phyloP scores from a whole-genome alignment of 352 stramenopile genomes.

The Globisporangium spiculum region DNA sequence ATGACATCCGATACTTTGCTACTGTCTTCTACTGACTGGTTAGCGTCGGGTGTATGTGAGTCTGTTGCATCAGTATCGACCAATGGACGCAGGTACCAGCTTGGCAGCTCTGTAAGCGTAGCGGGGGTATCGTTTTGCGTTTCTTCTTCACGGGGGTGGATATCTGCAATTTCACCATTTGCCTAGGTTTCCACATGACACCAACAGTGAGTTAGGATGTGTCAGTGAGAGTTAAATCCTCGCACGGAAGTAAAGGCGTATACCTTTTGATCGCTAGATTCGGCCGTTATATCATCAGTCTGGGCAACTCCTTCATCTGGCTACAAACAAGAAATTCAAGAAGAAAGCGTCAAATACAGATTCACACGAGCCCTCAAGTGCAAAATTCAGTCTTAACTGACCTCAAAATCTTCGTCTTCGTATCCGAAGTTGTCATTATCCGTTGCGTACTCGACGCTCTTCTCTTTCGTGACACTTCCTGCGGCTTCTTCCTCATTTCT shows the following conservation, averaged over 20 bases:
- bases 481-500: constrained; percentile 11
- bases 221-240: not conserved
- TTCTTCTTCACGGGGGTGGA: not conserved
- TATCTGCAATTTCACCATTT: not conserved
- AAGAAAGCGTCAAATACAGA: not conserved
- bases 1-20: not conserved
- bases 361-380: not conserved
- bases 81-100: constrained; percentile 12
- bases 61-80: not conserved
- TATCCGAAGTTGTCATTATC: constrained; percentile 59
- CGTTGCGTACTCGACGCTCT: not conserved
- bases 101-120: constrained; percentile 4
- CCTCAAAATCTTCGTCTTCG: constrained; percentile 77
- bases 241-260: not conserved
- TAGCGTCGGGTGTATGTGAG: not conserved
- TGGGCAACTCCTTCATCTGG: constrained; percentile 3
- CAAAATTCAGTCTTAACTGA: not conserved
- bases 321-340: not conserved
- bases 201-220: not conserved
- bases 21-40: not conserved
- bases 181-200: not conserved
- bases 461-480: not conserved
- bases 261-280: not conserved
- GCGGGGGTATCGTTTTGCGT: not conserved
- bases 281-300: not conserved